Conservation (phyloP, 176 grass and related monocot species). For the Ensete glaucum region DNA sequence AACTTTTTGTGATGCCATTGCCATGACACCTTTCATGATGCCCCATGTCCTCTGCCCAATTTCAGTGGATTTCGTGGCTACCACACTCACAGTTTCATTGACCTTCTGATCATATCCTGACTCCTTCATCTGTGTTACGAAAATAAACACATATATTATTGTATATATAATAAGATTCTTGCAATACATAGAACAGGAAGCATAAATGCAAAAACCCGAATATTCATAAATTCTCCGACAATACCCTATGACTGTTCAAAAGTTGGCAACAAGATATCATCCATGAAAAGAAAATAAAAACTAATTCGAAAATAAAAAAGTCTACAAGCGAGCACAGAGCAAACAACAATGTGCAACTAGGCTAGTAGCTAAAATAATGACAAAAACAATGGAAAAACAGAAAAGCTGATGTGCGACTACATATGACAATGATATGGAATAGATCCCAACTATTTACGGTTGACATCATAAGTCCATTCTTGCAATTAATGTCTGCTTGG, state of each 20-base stretch:
- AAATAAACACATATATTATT: neutral
- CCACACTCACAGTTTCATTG: slow-evolving; percentile 90
- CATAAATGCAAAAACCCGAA: neutral
- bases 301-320: neutral
- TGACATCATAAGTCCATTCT: no score
- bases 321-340: neutral
- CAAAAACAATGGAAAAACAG: no score
- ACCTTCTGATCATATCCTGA: slow-evolving; percentile 95
- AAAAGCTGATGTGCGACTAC: no score
- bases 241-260: neutral
- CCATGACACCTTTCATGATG: slow-evolving; percentile 93
- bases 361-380: no score
- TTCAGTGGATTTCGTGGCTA: slow-evolving; percentile 78
- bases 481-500: no score
- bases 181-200: neutral
- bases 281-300: no score
- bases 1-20: slow-evolving; percentile 81
- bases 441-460: no score
- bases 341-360: no score
- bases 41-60: slow-evolving; percentile 89
- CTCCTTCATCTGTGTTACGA: slow-evolving; percentile 66
- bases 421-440: no score
- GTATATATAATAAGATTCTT: neutral
- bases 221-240: neutral
- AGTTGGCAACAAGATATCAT: neutral